Evolutionary conservation across 2,329 filamentous ascomycete species (phyloP).

Genomic region (Aspergillus fijiensis): DNA sequence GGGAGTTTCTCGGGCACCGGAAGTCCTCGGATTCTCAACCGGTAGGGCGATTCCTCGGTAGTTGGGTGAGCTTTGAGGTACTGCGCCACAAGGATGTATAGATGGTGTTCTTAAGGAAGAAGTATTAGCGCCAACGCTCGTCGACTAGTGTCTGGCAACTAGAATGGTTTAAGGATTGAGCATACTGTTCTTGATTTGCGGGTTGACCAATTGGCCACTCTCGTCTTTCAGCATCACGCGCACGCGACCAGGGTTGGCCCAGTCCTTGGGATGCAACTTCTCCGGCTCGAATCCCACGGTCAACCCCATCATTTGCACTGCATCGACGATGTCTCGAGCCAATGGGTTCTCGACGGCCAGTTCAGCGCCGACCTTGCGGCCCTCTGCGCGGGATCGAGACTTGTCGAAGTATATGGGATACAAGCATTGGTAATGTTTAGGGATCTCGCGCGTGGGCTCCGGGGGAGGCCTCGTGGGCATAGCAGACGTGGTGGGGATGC

Average conservation of each 20-base stretch:
- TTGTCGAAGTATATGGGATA: conserved; percentile 96
- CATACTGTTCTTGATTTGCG: conserved; percentile 63
- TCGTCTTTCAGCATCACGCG: conserved; percentile 68
- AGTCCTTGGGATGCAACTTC: conserved; percentile 93
- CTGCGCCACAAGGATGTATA: conserved; percentile 76
- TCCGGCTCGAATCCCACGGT: conserved; percentile 77
- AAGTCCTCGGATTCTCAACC: conserved; percentile 71
- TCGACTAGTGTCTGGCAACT: neutral
- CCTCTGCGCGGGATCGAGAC: conserved; percentile 64
- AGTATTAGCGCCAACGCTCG: neutral
- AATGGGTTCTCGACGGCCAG: conserved; percentile 82
- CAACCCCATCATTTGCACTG: conserved; percentile 68
- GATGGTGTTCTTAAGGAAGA: conserved; percentile 65
- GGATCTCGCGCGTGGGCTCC: conserved; percentile 53
- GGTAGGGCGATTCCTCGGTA: conserved; percentile 67
- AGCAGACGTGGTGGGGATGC: conserved; percentile 30
- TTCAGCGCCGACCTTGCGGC: conserved; percentile 70
- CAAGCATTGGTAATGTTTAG: conserved; percentile 80
- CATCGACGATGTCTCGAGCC: conserved; percentile 83
- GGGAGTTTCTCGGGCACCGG: conserved; percentile 67
- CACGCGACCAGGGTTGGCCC: conserved; percentile 92
- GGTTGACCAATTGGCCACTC: conserved; percentile 49
- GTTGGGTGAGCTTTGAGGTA: conserved; percentile 79
- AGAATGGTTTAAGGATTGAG: neutral
- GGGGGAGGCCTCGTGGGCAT: conserved; percentile 35